These are phyloP conservation scores for Hyaloperonospora arabidopsidis DNA, from an alignment of 352 stramenopile species.

Conservation along the genomic window DNA sequence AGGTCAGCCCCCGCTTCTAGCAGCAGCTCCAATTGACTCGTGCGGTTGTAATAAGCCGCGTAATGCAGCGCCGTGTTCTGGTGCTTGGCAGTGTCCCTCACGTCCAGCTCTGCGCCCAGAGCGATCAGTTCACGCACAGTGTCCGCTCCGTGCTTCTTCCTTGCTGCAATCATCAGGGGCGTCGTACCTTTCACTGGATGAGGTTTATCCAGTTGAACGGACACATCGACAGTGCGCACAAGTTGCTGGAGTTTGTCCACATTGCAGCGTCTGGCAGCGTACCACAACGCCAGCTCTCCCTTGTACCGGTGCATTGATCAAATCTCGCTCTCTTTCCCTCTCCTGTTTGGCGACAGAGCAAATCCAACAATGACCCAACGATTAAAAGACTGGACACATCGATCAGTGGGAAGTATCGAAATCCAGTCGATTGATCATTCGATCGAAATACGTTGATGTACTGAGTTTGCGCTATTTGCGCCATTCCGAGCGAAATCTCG, in stretches of 20 bases:
- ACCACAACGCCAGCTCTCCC: constrained; percentile 22
- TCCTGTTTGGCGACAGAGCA: no score
- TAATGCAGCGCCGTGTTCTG: constrained; percentile 62
- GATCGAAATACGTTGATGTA: no score
- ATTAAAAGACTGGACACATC: no score
- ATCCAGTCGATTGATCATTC: no score
- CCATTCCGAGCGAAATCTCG: no score
- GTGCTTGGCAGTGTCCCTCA: constrained; percentile 31
- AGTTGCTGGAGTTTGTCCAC: constrained; percentile 25
- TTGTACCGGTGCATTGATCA: neutral
- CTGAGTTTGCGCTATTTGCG: no score
- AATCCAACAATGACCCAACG: no score
- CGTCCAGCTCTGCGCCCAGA: constrained; percentile 41
- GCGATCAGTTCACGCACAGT: constrained; percentile 49
- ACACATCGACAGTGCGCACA: constrained; percentile 18
- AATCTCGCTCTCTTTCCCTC: no score
- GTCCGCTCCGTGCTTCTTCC: constrained; percentile 34
- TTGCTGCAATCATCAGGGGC: constrained; percentile 64
- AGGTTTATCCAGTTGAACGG: constrained; percentile 29
- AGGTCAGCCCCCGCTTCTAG: constrained; percentile 31
- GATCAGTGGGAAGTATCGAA: no score
- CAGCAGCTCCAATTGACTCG: constrained; percentile 46
- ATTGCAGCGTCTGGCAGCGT: constrained; percentile 26
- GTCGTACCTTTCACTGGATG: constrained; percentile 51
- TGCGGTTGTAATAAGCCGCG: constrained; percentile 46